phyloP scores from a whole-genome alignment of 2,329 filamentous ascomycete genomes.

The Aspergillus neotritici region DNA sequence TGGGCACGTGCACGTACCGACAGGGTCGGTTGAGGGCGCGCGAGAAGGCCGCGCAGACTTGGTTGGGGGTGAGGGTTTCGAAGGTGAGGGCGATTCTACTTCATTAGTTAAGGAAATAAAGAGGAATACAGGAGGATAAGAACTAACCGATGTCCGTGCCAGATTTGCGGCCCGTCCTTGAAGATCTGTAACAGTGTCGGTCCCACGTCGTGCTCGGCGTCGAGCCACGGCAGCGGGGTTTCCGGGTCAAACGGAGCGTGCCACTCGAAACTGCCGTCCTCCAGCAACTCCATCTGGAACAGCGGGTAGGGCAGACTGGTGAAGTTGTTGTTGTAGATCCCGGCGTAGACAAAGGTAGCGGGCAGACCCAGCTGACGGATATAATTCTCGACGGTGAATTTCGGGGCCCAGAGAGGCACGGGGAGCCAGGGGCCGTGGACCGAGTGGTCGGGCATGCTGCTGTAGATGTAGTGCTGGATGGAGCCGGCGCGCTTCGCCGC shows the following conservation, averaged over 20 bases:
- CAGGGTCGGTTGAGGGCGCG: constrained; percentile 73
- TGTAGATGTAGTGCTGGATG: constrained; percentile 90
- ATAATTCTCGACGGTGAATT: constrained; percentile 90
- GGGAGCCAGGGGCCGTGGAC: constrained; percentile 77
- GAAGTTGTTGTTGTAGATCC: constrained; percentile 99
- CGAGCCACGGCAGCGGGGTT: constrained; percentile 85
- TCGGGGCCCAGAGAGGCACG: constrained; percentile 83
- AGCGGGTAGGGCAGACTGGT: constrained; percentile 86
- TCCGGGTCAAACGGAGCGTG: constrained; percentile 89
- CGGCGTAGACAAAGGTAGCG: constrained; percentile 89
- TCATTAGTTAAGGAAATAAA: constrained; percentile 5
- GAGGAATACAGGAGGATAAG: not conserved
- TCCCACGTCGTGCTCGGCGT: constrained; percentile 93
- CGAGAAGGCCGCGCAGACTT: constrained; percentile 76
- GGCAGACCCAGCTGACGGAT: constrained; percentile 74
- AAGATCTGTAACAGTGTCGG: constrained; percentile 89
- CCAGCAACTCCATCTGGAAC: constrained; percentile 87
- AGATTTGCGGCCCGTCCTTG: constrained; percentile 83
- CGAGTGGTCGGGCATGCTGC: constrained; percentile 92
- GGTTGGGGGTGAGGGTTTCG: constrained; percentile 74
- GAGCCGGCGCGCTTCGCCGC: constrained; percentile 73
- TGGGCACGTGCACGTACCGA: constrained; percentile 65
- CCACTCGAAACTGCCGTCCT: constrained; percentile 85
- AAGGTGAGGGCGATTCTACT: constrained; percentile 79
- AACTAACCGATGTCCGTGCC: constrained; percentile 65